Evolutionary conservation across 2,329 filamentous ascomycete genomes (phyloP), one percentile per base, ranked within the genome.

Genomic region (Penicillium vulpinum): DNA sequence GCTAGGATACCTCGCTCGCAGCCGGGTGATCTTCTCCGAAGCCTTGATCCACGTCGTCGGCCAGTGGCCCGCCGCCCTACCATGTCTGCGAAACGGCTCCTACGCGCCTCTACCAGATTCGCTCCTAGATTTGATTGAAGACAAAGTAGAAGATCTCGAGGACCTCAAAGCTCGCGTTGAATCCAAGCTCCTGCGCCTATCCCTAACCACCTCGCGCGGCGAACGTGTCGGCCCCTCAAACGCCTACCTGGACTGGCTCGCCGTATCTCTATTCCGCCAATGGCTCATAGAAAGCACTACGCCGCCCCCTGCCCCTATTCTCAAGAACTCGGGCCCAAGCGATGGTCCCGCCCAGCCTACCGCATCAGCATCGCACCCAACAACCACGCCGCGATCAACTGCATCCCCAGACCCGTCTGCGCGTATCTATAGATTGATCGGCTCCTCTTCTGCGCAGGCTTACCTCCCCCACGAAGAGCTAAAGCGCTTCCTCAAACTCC

Each of bases 1-100:
- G 56, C 83, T 97, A 1, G 92, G 92, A 36, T 96, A 92, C 68
- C 82, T 96, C 40, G 88, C 92, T 9, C 86, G 90, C 43, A 92
- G 88, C 67, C 89, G 89, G 63, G 87, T 92, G 63, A 92, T 92
- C 50, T 92, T 92, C 68, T 86, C 89, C 62, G 89, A 97, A 77
- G 91, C 92, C 0, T 81, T 97, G 47, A 90, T 96, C 51, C 93
- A 97, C 68, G 91, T 97, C 0, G 92, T 97, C 0, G 93, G 93
- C 3, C 91, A 96, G 72, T 97, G 93, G 93, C 92, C 93, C 0
- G 80, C 85, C 0, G 91, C 89, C 16, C 85, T 92, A 66, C 85
- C 88, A 26, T 90, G 90, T 65, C 83, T 97, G 35, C 86, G 90
- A 39, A 76, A 78, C 56, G 82, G 69, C 29, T 70, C 74, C 35